A percentile compares a stretch with the other conserved stretches of the same genome.
These are phyloP conservation scores for Salix arbutifolia DNA, from an alignment of 345 rosid genomes.

Conservation along the genomic window DNA sequence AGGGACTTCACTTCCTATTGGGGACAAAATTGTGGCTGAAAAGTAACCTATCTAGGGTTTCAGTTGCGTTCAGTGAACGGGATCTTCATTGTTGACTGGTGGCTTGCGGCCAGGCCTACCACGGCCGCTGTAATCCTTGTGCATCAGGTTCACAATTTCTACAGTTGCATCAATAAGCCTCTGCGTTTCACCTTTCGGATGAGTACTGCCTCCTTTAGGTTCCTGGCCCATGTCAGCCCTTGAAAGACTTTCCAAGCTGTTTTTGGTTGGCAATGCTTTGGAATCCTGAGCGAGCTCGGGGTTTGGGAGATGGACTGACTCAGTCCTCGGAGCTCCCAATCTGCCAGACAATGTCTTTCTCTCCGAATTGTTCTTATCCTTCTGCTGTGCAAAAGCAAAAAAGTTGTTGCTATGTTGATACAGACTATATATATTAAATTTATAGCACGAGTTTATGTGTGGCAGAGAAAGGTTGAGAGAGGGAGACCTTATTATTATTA, in stretches of 20 bases:
- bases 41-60: background rate
- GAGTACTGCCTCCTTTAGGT: background rate
- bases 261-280: conserved; percentile 10
- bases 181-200: conserved; percentile 18
- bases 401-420: background rate
- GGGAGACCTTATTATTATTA: conserved; percentile 7
- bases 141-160: conserved; percentile 34
- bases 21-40: conserved; percentile 30
- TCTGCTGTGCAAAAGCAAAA: background rate
- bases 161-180: conserved; percentile 29
- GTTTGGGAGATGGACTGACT: conserved; percentile 10
- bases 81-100: conserved; percentile 42
- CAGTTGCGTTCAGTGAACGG: conserved; percentile 25
- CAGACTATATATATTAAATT: background rate
- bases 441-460: background rate
- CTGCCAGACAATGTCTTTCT: conserved; percentile 5
- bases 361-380: conserved; percentile 8
- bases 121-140: conserved; percentile 35
- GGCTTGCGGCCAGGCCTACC: conserved; percentile 38
- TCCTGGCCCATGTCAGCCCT: background rate
- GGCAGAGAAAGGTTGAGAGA: background rate
- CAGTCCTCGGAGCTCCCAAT: conserved; percentile 18
- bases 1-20: background rate
- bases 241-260: conserved; percentile 14
- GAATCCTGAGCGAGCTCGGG: conserved; percentile 14